Conservation (phyloP, 257 asterid species). For the Penstemon davidsonii region DNA sequence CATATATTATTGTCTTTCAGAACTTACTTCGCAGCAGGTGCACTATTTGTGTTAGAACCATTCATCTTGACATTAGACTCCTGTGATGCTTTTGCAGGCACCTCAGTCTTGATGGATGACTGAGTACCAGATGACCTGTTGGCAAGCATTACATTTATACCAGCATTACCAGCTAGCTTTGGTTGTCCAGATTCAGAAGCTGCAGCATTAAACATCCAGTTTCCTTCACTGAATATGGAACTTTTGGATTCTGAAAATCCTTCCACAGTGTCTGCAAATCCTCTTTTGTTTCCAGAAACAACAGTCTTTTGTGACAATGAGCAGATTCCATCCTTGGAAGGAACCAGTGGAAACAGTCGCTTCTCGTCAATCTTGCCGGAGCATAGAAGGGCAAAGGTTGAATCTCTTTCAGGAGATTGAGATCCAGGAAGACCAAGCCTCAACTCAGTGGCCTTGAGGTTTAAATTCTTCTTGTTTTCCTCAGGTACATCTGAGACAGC, state of each 20-base stretch:
- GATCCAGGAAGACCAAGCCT: conserved; percentile 96
- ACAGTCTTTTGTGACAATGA: conserved; percentile 47
- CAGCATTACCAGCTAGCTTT: conserved; percentile 42
- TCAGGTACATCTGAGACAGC: conserved; percentile 32
- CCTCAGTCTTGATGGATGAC: conserved; percentile 37
- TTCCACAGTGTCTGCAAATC: conserved; percentile 66
- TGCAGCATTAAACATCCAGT: conserved; percentile 58
- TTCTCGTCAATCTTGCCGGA: conserved; percentile 59
- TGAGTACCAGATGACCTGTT: conserved; percentile 40
- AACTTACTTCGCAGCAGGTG: conserved; percentile 83
- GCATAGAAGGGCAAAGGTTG: conserved; percentile 36
- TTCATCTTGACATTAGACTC: conserved; percentile 44
- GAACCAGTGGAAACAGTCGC: conserved; percentile 67
- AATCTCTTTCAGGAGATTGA: conserved; percentile 66
- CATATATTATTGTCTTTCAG: not conserved
- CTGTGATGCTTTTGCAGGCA: conserved; percentile 38
- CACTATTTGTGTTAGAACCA: conserved; percentile 42
- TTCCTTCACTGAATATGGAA: conserved; percentile 48
- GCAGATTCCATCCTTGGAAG: conserved; percentile 59
- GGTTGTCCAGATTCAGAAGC: conserved; percentile 48
- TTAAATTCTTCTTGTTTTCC: conserved; percentile 50
- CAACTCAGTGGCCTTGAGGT: conserved; percentile 76
- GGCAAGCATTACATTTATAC: conserved; percentile 33
- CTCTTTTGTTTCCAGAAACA: conserved; percentile 76
- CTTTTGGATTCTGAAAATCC: conserved; percentile 48